Evolutionary conservation across 306 rosid species (phyloP).

Genomic region (Vigna angularis): DNA sequence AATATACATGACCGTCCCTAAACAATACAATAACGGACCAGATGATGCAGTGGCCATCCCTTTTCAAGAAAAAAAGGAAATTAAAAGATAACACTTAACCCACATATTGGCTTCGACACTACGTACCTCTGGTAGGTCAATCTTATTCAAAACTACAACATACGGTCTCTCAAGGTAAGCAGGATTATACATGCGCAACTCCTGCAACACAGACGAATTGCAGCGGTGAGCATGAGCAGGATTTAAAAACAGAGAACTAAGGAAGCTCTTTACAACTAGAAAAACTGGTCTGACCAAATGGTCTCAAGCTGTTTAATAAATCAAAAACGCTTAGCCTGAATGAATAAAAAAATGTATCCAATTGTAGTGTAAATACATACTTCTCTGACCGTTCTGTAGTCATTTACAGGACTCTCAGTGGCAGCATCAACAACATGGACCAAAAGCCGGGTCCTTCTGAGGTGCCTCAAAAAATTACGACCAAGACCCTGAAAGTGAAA

Average conservation of each 20-base stretch:
- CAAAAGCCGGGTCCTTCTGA: constrained; percentile 86
- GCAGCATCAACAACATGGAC: constrained; percentile 98
- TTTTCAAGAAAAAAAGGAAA: constrained; percentile 33
- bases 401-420: constrained; percentile 78
- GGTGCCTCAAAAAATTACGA: constrained; percentile 91
- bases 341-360: not conserved
- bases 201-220: constrained; percentile 63
- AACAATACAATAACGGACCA: not conserved
- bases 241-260: constrained; percentile 15
- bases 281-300: constrained; percentile 22
- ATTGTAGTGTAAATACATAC: constrained; percentile 51
- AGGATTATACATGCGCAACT: constrained; percentile 96
- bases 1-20: not conserved
- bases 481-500: constrained; percentile 86
- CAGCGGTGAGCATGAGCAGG: constrained; percentile 27
- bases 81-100: constrained; percentile 1
- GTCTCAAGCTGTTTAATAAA: constrained; percentile 28
- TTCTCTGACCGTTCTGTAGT: constrained; percentile 93
- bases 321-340: not conserved
- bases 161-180: constrained; percentile 91
- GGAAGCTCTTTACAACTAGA: constrained; percentile 31
- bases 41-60: not conserved
- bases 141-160: constrained; percentile 91
- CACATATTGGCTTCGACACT: constrained; percentile 16
- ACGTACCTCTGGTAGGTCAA: constrained; percentile 88